phyloP scores from a whole-genome alignment of 257 asterid species.

The Striga asiatica region DNA sequence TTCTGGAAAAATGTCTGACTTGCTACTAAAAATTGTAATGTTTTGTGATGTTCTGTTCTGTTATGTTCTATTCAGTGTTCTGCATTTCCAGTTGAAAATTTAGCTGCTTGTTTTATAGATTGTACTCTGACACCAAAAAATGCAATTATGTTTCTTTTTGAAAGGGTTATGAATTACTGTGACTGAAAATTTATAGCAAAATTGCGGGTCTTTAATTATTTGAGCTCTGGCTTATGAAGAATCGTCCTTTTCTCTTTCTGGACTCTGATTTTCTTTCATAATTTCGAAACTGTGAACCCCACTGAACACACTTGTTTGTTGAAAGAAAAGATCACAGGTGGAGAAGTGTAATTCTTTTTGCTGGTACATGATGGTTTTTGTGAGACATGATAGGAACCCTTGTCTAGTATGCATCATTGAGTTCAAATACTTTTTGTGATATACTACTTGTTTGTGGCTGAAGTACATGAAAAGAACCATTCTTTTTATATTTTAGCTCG shows the following conservation, averaged over 20 bases:
- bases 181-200: not conserved
- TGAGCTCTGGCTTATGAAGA: not conserved
- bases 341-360: not conserved
- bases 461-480: slow-evolving; percentile 19
- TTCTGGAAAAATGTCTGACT: too few species aligned
- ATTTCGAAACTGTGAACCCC: not conserved
- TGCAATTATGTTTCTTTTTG: too few species aligned
- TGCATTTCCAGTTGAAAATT: too few species aligned
- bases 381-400: not conserved
- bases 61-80: too few species aligned
- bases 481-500: slow-evolving; percentile 20
- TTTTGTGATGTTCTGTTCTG: too few species aligned
- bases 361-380: not conserved
- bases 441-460: not conserved
- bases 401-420: not conserved
- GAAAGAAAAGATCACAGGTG: not conserved
- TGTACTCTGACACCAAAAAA: too few species aligned
- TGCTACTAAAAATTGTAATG: too few species aligned
- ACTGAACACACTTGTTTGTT: not conserved
- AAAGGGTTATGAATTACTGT: not conserved
- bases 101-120: too few species aligned
- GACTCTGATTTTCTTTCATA: not conserved
- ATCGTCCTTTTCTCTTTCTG: not conserved
- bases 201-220: not conserved
- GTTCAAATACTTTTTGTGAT: not conserved